Base-by-base conservation (phyloP, 163 green algal genomes). In the Scenedesmus sp. region DNA sequence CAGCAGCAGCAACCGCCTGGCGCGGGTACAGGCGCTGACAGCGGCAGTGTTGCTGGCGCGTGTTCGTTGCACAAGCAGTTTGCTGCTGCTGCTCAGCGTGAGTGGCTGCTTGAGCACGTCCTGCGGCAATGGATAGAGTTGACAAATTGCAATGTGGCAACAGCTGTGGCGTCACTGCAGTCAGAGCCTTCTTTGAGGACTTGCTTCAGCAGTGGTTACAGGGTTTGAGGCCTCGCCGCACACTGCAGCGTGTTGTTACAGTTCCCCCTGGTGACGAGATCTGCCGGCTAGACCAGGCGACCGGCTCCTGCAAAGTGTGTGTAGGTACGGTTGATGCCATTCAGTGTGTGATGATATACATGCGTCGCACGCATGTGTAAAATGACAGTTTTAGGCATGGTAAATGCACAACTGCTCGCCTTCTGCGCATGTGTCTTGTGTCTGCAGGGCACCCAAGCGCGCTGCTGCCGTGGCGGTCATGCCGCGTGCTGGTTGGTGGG, bases 391-490 rank as follows among this genome's bases (percentile, higher is more conserved):
- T 46, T 46, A 46, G 34, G 34, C 34, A 46, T 46, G 34, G 34
- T 46, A 46, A 46, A 46, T 46, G 82, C 54, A 54, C 13, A 57
- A 10, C 64, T 66, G 15, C 55, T 15, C 15, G 67, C 54, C 12
- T 67, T 64, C 55, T 20, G 82, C 55, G 46, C 6, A 74, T 20
- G 56, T 57, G 57, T 18, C 18, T 20, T 67, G n/a, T 52, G 81
- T 86, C 15, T 57, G 88, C 62, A 83, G 79, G 64, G 12, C 88
- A 67, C 15, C 88, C 79, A 3, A 66, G n/a, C 3, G 59, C 4
- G 64, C 83, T 92, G 54, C 8, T 90, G 73, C 90, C 90, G 7
- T 92, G 83, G 84, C 82, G 73, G 2, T 83, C 82, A 0, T 86
- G 83, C 70, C 67, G 90, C 46, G 90, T 74, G 54, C 20, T 86